These are phyloP conservation scores for Ambrosia artemisiifolia DNA, from an alignment of 129 eudicot genomes.

Conservation along the genomic window DNA sequence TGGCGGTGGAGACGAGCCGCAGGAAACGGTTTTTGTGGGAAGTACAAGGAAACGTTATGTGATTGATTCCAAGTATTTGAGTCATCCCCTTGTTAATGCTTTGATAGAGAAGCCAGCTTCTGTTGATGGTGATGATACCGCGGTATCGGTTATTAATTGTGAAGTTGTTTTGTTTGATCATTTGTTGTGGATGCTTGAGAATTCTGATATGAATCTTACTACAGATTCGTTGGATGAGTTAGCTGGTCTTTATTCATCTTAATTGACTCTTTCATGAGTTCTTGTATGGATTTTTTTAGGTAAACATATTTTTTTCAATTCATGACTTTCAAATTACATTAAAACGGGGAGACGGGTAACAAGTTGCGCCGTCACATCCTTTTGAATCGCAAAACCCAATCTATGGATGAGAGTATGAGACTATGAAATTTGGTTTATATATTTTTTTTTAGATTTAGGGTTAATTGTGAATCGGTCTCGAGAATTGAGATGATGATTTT, in stretches of 20 bases:
- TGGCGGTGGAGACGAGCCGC: slow-evolving; percentile 19
- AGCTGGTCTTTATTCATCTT: slow-evolving; percentile 44
- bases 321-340: too few relatives aligned
- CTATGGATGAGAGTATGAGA: too few relatives aligned
- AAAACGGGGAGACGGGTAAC: too few relatives aligned
- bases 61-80: slow-evolving; percentile 40
- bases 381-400: too few relatives aligned
- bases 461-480: slow-evolving; percentile 18
- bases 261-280: neutral
- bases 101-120: slow-evolving; percentile 30
- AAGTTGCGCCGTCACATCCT: too few relatives aligned
- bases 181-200: slow-evolving; percentile 53
- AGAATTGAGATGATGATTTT: slow-evolving; percentile 2
- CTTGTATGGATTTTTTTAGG: too few relatives aligned
- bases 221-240: slow-evolving; percentile 57
- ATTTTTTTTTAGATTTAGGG: slow-evolving; percentile 7
- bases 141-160: slow-evolving; percentile 30
- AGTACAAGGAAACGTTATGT: slow-evolving; percentile 41
- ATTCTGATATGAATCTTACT: slow-evolving; percentile 36
- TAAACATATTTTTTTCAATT: too few relatives aligned
- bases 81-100: slow-evolving; percentile 46
- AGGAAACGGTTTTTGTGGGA: slow-evolving; percentile 42
- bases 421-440: neutral
- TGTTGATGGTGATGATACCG: neutral
- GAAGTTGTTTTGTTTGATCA: slow-evolving; percentile 57